Percentiles rank a stretch among this genome's conserved stretches.
Conservation (phyloP, 306 rosid genomes). For the Rubus parviflorus region DNA sequence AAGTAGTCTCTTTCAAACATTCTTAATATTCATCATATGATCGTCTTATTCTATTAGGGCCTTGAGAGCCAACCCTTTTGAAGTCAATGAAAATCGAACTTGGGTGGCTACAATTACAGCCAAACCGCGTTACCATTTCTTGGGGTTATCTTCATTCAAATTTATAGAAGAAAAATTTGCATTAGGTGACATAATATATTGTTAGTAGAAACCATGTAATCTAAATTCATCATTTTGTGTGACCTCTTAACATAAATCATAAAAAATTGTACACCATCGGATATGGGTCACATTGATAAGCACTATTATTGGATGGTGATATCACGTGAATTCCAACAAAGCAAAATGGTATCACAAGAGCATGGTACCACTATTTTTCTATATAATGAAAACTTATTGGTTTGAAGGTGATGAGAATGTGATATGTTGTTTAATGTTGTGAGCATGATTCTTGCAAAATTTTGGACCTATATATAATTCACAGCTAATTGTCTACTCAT, state of each 20-base stretch:
- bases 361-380: background rate
- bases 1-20: too few relatives aligned
- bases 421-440: slow-evolving; percentile 5
- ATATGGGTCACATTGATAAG: background rate
- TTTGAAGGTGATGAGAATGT: slow-evolving; percentile 4
- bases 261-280: background rate
- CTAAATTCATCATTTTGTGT: background rate
- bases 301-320: background rate
- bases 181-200: background rate
- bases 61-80: too few relatives aligned
- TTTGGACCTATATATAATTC: background rate
- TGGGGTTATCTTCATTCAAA: too few relatives aligned
- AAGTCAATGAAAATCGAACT: too few relatives aligned
- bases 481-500: background rate
- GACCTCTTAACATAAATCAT: background rate
- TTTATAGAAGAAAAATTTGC: background rate
- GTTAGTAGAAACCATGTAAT: background rate
- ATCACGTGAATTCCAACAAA: slow-evolving; percentile 8
- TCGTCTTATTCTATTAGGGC: too few relatives aligned
- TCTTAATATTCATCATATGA: too few relatives aligned
- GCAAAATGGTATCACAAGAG: background rate
- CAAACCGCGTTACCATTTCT: too few relatives aligned
- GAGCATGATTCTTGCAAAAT: background rate
- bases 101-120: too few relatives aligned
- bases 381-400: background rate